phyloP scores from a whole-genome alignment of 1,139 yeast genomes.

The Blastobotrys raffinosifermentans region DNA sequence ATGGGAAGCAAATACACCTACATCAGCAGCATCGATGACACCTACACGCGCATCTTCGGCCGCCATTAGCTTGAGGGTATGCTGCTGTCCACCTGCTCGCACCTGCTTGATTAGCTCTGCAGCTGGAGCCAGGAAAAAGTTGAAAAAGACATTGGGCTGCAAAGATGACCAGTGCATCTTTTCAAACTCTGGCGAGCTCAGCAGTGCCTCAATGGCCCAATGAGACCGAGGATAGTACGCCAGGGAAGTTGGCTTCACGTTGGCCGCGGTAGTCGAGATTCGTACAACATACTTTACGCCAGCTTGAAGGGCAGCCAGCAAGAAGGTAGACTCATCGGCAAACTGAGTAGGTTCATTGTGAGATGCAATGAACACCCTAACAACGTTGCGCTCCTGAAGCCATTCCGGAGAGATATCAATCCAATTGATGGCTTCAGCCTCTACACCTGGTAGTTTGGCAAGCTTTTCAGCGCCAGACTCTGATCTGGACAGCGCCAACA shows the following conservation, averaged over 20 bases:
- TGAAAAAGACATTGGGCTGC: background rate
- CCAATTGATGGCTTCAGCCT: background rate
- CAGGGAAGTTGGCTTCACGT: constrained; percentile 1
- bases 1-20: background rate
- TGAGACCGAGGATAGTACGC: constrained; percentile 1
- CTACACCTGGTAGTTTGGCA: background rate
- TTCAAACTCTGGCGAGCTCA: constrained; percentile 1
- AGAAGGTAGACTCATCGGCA: constrained; percentile 1
- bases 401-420: background rate
- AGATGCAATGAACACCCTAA: background rate
- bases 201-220: constrained; percentile 2
- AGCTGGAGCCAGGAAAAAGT: constrained; percentile 1
- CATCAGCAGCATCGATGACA: background rate
- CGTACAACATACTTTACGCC: constrained; percentile 1
- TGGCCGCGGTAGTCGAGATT: constrained; percentile 1
- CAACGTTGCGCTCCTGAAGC: background rate
- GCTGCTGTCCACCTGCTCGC: background rate
- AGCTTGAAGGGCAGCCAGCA: background rate
- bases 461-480: background rate
- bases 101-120: background rate
- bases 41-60: constrained; percentile 1
- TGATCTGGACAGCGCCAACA: background rate
- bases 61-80: background rate
- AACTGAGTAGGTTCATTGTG: background rate
- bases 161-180: background rate